Conservation (phyloP, 352 stramenopile genomes). For the Thalassiosira livingstoniorum region DNA sequence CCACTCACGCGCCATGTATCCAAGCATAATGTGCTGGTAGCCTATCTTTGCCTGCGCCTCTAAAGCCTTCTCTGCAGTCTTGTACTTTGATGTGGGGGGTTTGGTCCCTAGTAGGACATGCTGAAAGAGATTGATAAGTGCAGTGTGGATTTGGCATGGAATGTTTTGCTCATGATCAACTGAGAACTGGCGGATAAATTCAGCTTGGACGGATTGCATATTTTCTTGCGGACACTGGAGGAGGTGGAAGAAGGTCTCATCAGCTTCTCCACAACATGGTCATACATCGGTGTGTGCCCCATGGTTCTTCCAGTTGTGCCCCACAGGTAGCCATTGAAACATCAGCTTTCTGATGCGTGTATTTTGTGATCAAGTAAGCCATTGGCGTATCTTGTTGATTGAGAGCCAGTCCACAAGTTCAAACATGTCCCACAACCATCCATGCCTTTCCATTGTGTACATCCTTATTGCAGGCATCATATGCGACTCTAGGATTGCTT, state of each 20-base stretch:
- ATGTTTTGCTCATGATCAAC: no score
- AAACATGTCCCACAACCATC: background rate
- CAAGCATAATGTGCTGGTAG: no score
- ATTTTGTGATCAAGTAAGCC: background rate
- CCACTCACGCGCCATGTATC: no score
- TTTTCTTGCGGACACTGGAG: background rate
- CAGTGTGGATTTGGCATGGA: no score
- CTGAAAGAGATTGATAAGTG: no score
- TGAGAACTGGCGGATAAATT: no score
- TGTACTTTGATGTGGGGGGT: no score
- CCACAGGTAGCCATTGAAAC: slow-evolving; percentile 21
- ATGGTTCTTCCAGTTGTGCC: slow-evolving; percentile 25
- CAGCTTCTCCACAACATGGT: slow-evolving; percentile 16
- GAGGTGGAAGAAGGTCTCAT: slow-evolving; percentile 18
- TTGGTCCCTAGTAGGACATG: no score
- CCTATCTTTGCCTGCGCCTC: no score
- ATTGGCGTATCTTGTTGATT: slow-evolving; percentile 3
- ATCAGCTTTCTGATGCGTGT: slow-evolving; percentile 26
- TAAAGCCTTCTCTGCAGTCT: no score
- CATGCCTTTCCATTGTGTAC: background rate
- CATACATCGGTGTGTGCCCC: slow-evolving; percentile 5
- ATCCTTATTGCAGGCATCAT: background rate
- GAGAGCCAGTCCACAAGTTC: slow-evolving; percentile 7
- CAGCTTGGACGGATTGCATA: background rate
- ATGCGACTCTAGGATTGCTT: background rate